Base-by-base conservation (phyloP, 1,139 yeast genomes). In the Maudiozyma humilis region DNA sequence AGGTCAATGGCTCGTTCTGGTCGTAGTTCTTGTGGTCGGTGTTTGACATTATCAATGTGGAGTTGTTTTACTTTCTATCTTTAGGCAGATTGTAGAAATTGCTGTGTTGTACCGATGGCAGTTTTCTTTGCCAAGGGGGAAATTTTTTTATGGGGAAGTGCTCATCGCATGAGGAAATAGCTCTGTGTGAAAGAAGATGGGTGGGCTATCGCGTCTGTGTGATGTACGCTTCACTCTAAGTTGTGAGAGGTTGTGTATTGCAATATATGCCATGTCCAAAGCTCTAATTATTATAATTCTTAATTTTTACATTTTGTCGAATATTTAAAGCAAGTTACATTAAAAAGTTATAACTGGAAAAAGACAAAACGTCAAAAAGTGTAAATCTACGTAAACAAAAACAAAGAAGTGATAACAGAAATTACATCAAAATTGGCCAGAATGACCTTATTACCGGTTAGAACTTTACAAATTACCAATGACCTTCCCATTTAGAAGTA, bases 1-100 rank as follows among this genome's bases (percentile, higher is more conserved):
- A 62, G 2, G 68, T 66, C 18, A 67, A 47, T 6, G 71, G 71
- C 47, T 67, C 70, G 36, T 55, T 55, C n/a, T 44, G 34, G 38
- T 60, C 62, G 36, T 45, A 59, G 33, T 55, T 33, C 29, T n/a
- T 35, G 23, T 15, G 29, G 15, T 35, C 29, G 15, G 13, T 13
- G 12, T 20, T 18, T 20, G 38, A 35, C 38, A 35, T 35, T 34
- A 14, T 14, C 20, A 3, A 35, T n/a, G n/a, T n/a, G 19, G 16
- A 25, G 16, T 36, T 15, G 27, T 13, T 13, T 25, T 16, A 10
- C 15, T 14, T 10, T 3, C 16, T 32, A 13, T 3, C 17, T 5
- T 23, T 6, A 23, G 27, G 10, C 10, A 10, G 27, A 10, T 23
- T 23, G 27, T 23, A 6, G 27, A 23, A 23, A 23, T 23, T 23